phyloP scores from a whole-genome alignment of 805 yeast species.

The Nakazawaea ernobii region DNA sequence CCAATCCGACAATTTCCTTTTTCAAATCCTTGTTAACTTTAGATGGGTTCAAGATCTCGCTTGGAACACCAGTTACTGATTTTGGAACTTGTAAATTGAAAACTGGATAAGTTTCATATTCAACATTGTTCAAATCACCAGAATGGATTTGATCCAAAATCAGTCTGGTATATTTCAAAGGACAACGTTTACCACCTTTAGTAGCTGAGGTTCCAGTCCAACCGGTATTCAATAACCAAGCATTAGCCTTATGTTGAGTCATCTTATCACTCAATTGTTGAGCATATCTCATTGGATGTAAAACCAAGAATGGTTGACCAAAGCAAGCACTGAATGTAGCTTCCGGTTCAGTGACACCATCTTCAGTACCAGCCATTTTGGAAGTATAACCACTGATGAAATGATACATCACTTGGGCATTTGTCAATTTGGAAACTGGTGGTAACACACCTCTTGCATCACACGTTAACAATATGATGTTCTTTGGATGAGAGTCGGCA shows the following conservation, averaged over 20 bases:
- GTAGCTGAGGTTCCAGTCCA: constrained; percentile 96
- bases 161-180: constrained; percentile 95
- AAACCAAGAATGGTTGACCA: constrained; percentile 97
- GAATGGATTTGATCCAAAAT: constrained; percentile 91
- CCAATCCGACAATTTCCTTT: constrained; percentile 59
- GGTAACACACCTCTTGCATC: constrained; percentile 98
- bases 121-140: constrained; percentile 76
- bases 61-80: constrained; percentile 75
- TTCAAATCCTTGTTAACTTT: constrained; percentile 40
- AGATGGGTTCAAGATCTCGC: constrained; percentile 80
- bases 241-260: constrained; percentile 79
- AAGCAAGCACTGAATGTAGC: constrained; percentile 98
- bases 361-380: constrained; percentile 99
- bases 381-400: constrained; percentile 98
- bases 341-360: constrained; percentile 97
- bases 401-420: constrained; percentile 98
- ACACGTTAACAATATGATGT: constrained; percentile 88
- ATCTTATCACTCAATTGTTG: constrained; percentile 94
- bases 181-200: constrained; percentile 95
- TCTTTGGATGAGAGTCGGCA: constrained; percentile 86
- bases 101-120: constrained; percentile 78
- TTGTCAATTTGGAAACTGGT: constrained; percentile 89
- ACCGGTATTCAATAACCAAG: constrained; percentile 97
- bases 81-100: constrained; percentile 88
- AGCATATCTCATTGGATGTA: constrained; percentile 98